Evolutionary conservation across 352 stramenopile genomes (phyloP).

Genomic region (Globisporangium middletonii): DNA sequence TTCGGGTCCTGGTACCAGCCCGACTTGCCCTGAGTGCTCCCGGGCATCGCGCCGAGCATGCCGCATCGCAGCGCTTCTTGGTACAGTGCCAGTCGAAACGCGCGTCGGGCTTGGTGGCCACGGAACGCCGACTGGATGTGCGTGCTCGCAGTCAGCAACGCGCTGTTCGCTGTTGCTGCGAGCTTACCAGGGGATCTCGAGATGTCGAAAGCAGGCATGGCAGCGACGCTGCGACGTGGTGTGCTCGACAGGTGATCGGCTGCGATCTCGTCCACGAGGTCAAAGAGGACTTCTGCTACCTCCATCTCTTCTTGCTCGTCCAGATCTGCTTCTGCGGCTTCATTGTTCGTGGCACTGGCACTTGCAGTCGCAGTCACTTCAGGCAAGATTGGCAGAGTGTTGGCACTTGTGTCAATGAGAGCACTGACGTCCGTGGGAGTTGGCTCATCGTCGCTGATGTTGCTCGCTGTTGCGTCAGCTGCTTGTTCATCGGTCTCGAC

Average conservation of each 20-base stretch:
- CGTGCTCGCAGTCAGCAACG: constrained; percentile 14
- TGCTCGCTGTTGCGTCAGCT: neutral
- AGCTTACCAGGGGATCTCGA: neutral
- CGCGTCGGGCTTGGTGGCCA: constrained; percentile 37
- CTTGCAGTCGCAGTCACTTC: neutral
- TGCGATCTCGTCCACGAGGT: constrained; percentile 27
- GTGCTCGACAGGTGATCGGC: constrained; percentile 5
- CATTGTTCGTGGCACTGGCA: neutral
- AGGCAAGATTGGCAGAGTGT: no score
- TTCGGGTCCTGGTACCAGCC: constrained; percentile 79
- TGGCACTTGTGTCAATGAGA: no score
- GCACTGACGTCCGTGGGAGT: no score
- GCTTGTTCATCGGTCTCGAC: neutral
- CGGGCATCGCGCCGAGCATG: constrained; percentile 67
- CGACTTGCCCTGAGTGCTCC: constrained; percentile 49
- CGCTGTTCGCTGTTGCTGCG: neutral
- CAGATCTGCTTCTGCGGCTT: neutral
- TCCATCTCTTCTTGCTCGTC: constrained; percentile 30
- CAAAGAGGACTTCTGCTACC: constrained; percentile 39
- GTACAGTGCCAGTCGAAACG: constrained; percentile 59
- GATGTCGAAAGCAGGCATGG: neutral
- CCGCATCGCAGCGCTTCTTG: constrained; percentile 53
- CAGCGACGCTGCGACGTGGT: neutral
- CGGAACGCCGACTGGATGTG: constrained; percentile 56
- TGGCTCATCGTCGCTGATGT: no score